phyloP scores from a whole-genome alignment of 1,284 basidiomycete genomes.

The Heliocybe sulcata region DNA sequence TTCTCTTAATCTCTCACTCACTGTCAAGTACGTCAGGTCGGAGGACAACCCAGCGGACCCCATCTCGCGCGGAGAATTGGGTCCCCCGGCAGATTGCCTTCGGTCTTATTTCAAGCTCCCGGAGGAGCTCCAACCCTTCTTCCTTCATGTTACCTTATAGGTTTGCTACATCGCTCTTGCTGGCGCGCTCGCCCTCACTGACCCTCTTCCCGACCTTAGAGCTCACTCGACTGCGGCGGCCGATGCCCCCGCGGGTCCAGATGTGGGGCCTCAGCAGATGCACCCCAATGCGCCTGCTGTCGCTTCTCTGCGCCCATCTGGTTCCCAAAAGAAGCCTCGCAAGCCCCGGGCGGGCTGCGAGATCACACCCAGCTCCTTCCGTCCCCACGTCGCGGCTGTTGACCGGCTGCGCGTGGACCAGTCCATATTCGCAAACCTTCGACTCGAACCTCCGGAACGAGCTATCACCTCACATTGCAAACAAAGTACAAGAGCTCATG shows the following conservation, averaged over 20 bases:
- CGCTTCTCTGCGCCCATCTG: neutral
- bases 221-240: no score
- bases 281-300: neutral
- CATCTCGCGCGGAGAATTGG: neutral
- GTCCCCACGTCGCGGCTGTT: slow-evolving; percentile 7
- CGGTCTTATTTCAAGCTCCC: neutral
- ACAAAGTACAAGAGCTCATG: neutral
- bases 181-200: no score
- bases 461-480: neutral
- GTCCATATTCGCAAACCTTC: neutral
- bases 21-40: neutral
- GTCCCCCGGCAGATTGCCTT: neutral
- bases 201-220: no score
- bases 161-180: no score
- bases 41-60: neutral
- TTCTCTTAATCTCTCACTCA: neutral
- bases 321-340: slow-evolving; percentile 2
- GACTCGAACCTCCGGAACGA: neutral
- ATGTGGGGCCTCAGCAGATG: no score
- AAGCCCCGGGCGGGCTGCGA: slow-evolving; percentile 3
- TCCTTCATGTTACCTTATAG: neutral
- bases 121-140: neutral
- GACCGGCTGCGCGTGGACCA: slow-evolving; percentile 6
- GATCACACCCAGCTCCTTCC: slow-evolving; percentile 1
- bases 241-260: no score